Evolutionary conservation across 2,329 filamentous ascomycete genomes (phyloP), one percentile per base, ranked within the genome.

Genomic region (Pseudocercospora eumusae): DNA sequence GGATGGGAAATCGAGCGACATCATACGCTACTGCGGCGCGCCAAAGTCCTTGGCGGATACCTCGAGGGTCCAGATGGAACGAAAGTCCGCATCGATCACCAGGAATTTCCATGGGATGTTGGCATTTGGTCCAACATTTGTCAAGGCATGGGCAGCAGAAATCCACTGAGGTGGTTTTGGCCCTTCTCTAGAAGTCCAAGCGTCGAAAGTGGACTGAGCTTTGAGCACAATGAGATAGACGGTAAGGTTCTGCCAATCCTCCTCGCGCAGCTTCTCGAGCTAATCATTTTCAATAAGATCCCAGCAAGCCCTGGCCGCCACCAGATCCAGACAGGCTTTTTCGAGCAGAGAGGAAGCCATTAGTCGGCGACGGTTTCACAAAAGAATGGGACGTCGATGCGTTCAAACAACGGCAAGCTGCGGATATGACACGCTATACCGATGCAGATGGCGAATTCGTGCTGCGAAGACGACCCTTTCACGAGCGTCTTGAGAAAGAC

Each of bases 61-160:
- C 76, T 81, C 49, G 75, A 84, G 36, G 83, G 80, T 0, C 84
- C 85, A 0, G 83, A 86, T 49, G 86, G 86, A 2, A 74, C 75
- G 2, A 78, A 79, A 60, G 65, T 87, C 2, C 76, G 80, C 10
- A 82, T 90, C 47, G 80, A 83, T 61, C 83, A 81, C 57, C 84
- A 93, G 69, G 89, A 93, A 74, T 95, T 92, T 69, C 91, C 91
- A 0, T 95, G 92, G 76, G 91, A 96, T 70, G 77, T 93, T 49
- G 90, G 89, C 55, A 80, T 95, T 69, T 92, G 86, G 78, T 74
- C 78, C 36, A 96, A 96, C 74, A 81, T 93, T 72, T 82, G 83
- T 15, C 87, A 91, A 71, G 88, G 87, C 15, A 93, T 95, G 88
- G 89, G 90, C 3, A 87, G 85, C 0, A 67, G 73, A 7, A 92